Base-by-base conservation (phyloP, 2,329 filamentous ascomycete genomes). In the Fusarium scirpi region DNA sequence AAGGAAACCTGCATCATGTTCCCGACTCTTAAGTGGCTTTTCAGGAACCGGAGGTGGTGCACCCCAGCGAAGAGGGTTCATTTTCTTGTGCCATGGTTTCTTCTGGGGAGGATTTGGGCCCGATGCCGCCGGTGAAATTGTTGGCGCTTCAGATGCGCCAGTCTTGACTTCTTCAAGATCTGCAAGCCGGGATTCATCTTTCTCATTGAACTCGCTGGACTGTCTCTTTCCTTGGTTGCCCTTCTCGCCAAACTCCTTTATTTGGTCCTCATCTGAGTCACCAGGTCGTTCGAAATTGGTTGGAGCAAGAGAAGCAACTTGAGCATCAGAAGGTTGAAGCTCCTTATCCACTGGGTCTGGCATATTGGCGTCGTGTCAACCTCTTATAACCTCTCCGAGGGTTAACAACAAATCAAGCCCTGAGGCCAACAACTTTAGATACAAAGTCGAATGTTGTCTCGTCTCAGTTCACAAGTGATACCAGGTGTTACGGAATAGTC, bases 1-100 rank as follows among this genome's bases (percentile, higher is more conserved):
- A 69, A 96, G 86, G 76, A 94, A 91, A 4, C 87, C 83, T 8
- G 94, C 94, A 6, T 83, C 85, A 77, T 93, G 85, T 81, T 98
- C 94, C 67, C 87, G 87, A 8, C 89, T 94, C 1, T 84, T 78
- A 9, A 72, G 74, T 59, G 84, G 83, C 72, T 85, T 83, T 49
- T 85, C 80, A 40, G 90, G 89, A 1, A 91, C 81, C 0, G 86
- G 82, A 3, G 89, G 87, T 4, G 85, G 80, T 34, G 78, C 67
- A 7, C 88, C 86, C 89, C 89, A 91, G 76, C 82, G 83, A 69
- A 91, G 74, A 4, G 90, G 90, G 71, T 91, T 91, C 32, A 84
- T 71, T 44, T 83, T 87, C 75, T 87, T 87, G 77, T 89, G 86
- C 89, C 91, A 93, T 77, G 87, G 85, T 73, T 85, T 88, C 76